A percentile compares a stretch with the other conserved stretches of the same genome.
These are phyloP conservation scores for Penicillium steckii DNA, from an alignment of 495 filamentous ascomycete species.

Conservation along the genomic window DNA sequence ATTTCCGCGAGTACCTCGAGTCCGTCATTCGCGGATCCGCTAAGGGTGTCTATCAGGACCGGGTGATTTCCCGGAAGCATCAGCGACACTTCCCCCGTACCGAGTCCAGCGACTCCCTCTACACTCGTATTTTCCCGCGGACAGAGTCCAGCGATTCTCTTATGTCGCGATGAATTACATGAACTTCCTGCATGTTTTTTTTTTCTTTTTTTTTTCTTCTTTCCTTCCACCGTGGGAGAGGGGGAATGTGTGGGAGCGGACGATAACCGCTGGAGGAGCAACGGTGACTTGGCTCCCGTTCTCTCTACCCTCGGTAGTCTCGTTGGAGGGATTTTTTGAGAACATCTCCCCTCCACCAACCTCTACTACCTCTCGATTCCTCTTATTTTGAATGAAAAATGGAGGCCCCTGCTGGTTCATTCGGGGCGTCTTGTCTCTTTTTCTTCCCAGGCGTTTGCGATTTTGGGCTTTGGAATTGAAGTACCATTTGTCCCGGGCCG, in stretches of 20 bases:
- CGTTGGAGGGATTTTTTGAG: constrained; percentile 2
- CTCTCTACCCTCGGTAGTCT: not conserved
- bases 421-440: constrained; percentile 19
- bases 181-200: constrained; percentile 2
- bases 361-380: constrained; percentile 1
- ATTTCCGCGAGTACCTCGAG: constrained; percentile 44
- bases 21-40: constrained; percentile 39
- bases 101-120: constrained; percentile 45
- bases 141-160: constrained; percentile 46
- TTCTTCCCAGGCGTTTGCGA: constrained; percentile 19
- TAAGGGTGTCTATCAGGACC: constrained; percentile 47
- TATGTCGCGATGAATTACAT: constrained; percentile 34
- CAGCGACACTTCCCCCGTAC: constrained; percentile 45
- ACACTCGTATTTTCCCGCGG: constrained; percentile 42
- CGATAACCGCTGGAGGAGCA: constrained; percentile 11
- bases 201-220: not conserved
- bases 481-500: not conserved
- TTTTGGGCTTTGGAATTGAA: constrained; percentile 13
- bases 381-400: not conserved
- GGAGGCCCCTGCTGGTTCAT: constrained; percentile 18
- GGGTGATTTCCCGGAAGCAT: constrained; percentile 41
- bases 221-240: too few relatives aligned
- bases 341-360: constrained; percentile 13
- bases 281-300: not conserved
- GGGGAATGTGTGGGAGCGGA: too few relatives aligned